These are phyloP conservation scores for Helotiales sp. DNA, from an alignment of 2,329 filamentous ascomycete species.

Conservation along the genomic window DNA sequence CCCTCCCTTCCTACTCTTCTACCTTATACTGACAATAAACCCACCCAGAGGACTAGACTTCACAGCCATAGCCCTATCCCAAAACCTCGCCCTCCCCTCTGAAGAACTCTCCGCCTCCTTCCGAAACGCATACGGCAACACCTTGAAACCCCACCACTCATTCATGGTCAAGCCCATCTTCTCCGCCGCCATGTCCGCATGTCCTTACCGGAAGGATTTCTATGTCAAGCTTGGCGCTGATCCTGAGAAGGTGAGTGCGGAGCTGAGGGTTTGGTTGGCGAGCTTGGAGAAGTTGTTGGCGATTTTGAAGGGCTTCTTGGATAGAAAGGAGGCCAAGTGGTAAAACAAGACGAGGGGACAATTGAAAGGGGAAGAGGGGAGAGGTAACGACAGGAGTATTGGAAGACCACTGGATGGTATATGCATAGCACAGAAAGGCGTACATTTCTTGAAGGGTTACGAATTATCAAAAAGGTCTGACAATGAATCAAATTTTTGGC, in stretches of 20 bases:
- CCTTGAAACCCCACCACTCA: constrained; percentile 88
- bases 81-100: constrained; percentile 66
- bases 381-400: background rate
- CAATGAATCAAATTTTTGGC: too few relatives aligned
- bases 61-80: constrained; percentile 78
- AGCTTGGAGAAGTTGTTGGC: constrained; percentile 74
- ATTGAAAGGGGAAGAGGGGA: background rate
- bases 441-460: background rate
- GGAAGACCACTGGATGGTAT: background rate
- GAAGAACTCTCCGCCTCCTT: constrained; percentile 87
- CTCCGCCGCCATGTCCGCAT: constrained; percentile 87
- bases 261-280: constrained; percentile 71
- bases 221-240: constrained; percentile 81
- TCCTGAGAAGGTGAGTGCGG: constrained; percentile 58
- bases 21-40: constrained; percentile 5
- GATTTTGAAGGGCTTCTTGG: constrained; percentile 70
- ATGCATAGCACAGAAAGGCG: background rate
- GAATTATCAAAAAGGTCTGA: background rate
- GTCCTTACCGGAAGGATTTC: constrained; percentile 91
- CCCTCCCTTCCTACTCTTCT: background rate
- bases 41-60: constrained; percentile 81
- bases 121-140: constrained; percentile 78
- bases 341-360: constrained; percentile 21
- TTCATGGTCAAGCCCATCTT: constrained; percentile 92
- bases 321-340: constrained; percentile 47